Evolutionary conservation across 106 monocot genomes (phyloP).

Genomic region (Narthecium ossifragum): DNA sequence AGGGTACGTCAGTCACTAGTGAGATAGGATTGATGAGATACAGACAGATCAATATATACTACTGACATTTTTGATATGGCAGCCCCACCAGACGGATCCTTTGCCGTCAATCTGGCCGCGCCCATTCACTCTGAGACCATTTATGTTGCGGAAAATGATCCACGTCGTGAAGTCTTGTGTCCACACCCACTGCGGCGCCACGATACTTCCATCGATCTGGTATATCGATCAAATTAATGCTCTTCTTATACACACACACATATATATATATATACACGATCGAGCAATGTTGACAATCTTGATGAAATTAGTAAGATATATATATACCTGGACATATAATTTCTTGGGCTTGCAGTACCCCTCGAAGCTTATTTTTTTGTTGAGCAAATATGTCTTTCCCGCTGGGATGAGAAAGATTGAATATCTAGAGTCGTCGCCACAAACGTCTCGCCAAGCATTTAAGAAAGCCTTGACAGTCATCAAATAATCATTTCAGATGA

Average conservation of each 20-base stretch:
- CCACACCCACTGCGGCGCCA: not conserved
- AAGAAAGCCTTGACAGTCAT: slow-evolving; percentile 1
- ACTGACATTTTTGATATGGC: not conserved
- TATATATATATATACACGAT: not conserved
- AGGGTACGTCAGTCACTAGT: not conserved
- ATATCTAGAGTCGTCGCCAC: not conserved
- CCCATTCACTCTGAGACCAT: not conserved
- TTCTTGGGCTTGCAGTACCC: slow-evolving; percentile 3
- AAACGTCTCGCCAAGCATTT: not conserved
- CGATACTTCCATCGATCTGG: not conserved
- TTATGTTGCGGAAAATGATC: not conserved
- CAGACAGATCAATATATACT: not conserved
- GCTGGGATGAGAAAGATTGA: not conserved
- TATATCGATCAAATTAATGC: not conserved
- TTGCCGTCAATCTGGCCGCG: not conserved
- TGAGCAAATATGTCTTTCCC: not conserved
- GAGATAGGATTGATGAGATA: too few species aligned
- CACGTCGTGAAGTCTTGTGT: not conserved
- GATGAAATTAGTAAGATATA: not conserved
- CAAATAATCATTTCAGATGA: not conserved
- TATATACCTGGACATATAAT: not conserved
- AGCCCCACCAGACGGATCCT: not conserved
- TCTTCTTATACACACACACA: not conserved
- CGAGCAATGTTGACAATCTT: not conserved
- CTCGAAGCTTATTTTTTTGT: not conserved